phyloP scores from a whole-genome alignment of 2,329 filamentous ascomycete species.

The Neonectria sp. region DNA sequence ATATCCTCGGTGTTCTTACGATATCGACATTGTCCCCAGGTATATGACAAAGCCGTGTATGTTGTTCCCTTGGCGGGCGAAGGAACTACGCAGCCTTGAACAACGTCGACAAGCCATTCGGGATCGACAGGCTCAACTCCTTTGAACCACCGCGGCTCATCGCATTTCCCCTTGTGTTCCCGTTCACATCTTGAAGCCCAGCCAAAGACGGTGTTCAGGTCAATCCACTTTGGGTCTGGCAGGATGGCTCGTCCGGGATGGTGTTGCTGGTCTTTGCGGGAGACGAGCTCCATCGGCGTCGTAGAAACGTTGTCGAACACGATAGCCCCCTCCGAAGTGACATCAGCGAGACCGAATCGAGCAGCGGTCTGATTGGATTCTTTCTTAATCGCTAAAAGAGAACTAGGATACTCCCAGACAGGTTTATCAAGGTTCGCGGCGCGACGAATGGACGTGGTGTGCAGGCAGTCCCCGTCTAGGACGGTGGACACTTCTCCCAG shows the following conservation, averaged over 20 bases:
- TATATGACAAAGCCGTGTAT: constrained; percentile 31
- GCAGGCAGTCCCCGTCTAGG: constrained; percentile 17
- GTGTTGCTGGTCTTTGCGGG: background rate
- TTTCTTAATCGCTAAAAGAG: constrained; percentile 24
- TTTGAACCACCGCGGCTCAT: constrained; percentile 31
- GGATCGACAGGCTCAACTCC: constrained; percentile 17
- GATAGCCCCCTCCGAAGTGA: constrained; percentile 14
- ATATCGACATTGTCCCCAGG: constrained; percentile 27
- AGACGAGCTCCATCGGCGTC: constrained; percentile 27
- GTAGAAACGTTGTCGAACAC: constrained; percentile 29
- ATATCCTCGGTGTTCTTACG: constrained; percentile 26
- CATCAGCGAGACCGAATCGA: constrained; percentile 20
- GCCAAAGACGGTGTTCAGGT: constrained; percentile 11
- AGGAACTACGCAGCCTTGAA: constrained; percentile 24
- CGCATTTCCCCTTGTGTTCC: constrained; percentile 16
- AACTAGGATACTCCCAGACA: constrained; percentile 15
- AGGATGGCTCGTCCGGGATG: constrained; percentile 21
- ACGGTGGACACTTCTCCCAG: constrained; percentile 23
- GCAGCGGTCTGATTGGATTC: constrained; percentile 20
- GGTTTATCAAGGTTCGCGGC: constrained; percentile 26
- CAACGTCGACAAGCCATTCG: constrained; percentile 28
- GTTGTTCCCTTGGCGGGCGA: constrained; percentile 9
- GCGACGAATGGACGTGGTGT: constrained; percentile 24
- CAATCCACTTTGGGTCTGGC: constrained; percentile 25
- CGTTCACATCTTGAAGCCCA: constrained; percentile 22